Evolutionary conservation across 2,329 filamentous ascomycete genomes (phyloP), one percentile per base, ranked within the genome.

Genomic region (Biscogniauxia mediterranea): DNA sequence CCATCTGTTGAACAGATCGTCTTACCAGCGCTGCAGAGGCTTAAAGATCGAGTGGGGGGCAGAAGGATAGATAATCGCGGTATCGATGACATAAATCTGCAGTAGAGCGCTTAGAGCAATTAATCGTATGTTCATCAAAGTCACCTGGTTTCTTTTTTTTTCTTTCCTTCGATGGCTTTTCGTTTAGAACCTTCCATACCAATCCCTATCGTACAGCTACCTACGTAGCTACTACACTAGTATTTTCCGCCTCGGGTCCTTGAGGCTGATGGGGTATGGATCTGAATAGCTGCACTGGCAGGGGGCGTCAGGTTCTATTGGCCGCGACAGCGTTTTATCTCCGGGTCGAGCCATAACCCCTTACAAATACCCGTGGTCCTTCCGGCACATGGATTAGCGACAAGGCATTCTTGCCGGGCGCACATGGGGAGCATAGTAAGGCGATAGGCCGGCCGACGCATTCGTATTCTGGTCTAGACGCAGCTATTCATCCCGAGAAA

Each of bases 21-120:
- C 38, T 11, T 46, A 46, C 38, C 38, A 3, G 13, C 13, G 38
- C 38, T 46, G 64, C 55, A 52, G 58, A 66, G 57, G 26, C 26
- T 52, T n/a, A 49, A 61, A 59, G 59, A 65, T 61, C 62, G 64
- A 58, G 64, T 62, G 63, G 64, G 64, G 54, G 20, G 42, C 17
- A 46, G 6, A 46, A 46, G 38, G 13, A 17, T 17, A 46, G 38
- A 46, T 46, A 46, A 46, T 46, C 38, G 17, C 15, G 38, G 38
- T 46, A n/a, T 11, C 6, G 17, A 23, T 32, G n/a, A 42, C 50
- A 17, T 17, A 21, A 49, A 23, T 17, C 54, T n/a, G 20, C 15
- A 11, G 11, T 20, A 46, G 51, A 23, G 55, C 19, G 20, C 50
- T 25, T 62, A 52, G 28, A 19, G 23, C 52, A 32, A 32, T 32